Base-by-base conservation (phyloP, 148 eudicot genomes). In the Rhododendron ferrugineum region DNA sequence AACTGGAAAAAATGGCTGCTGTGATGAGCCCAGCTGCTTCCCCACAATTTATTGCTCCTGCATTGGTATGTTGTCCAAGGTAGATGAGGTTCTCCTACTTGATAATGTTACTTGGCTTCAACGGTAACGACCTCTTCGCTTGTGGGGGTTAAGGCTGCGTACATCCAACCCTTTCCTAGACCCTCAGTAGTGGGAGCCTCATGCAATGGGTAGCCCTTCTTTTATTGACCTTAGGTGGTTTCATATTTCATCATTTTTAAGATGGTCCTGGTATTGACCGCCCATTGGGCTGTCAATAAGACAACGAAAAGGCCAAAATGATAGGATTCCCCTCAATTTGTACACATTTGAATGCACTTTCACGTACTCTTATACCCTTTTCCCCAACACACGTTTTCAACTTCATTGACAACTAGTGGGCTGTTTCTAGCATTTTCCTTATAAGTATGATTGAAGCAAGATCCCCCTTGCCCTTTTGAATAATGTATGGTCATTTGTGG, bases 1-100 rank as follows among this genome's bases (percentile, higher is more conserved):
- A 40, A 37, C n/a, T 76, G 50, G 20, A 42, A 11, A 76, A 11
- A 20, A 75, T n/a, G 50, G n/a, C 50, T 40, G 49, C 26, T 7
- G 79, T 46, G 22, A 42, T 37, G 13, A 76, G 47, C 32, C 42
- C 26, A 44, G 42, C 28, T 11, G 46, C n/a, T 42, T 46, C 13
- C 50, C 8, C 28, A 4, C 49, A 18, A 42, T 76, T 76, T 26
- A 76, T 40, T 76, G 50, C 79, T 40, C 79, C 30, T 76, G 79
- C 26, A 42, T 42, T n/a, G 20, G 20, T 76, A 40, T 52, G 42
- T 32, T 22, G 18, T 32, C 66, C 82, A 90, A 92, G 1, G 73
- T 42, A 80, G 82, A 80, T 50, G 52, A 52, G n/a, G 82, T 50
- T 52, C 26, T 52, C 28, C 64, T n/a, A 49, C 5, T 78, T 22